These are phyloP conservation scores for Schoenoplectus tabernaemontani DNA, from an alignment of 202 grass and related monocot species.

Conservation along the genomic window DNA sequence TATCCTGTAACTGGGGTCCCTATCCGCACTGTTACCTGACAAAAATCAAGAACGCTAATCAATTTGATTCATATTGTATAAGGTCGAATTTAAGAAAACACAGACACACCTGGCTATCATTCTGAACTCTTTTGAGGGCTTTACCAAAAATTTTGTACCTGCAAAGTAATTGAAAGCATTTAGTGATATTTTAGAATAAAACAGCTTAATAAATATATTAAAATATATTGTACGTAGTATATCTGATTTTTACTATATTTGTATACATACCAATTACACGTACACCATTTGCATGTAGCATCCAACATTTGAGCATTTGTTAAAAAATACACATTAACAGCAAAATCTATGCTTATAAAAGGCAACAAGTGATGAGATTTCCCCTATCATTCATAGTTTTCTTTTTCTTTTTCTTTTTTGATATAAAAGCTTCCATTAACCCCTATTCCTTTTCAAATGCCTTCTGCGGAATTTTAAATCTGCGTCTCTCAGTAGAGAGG, in stretches of 20 bases:
- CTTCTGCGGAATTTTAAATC: too few relatives aligned
- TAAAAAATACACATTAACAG: neutral
- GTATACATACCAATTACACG: neutral
- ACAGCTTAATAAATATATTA: neutral
- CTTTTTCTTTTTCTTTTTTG: too few relatives aligned
- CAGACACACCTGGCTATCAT: constrained; percentile 55
- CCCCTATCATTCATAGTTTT: neutral
- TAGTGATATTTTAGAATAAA: neutral
- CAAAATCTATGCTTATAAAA: neutral
- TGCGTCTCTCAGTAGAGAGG: too few relatives aligned
- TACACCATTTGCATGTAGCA: neutral
- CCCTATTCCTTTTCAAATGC: too few relatives aligned
- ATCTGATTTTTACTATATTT: neutral
- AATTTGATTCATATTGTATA: constrained; percentile 13
- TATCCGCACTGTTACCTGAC: constrained; percentile 66
- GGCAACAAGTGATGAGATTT: neutral
- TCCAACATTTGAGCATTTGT: neutral
- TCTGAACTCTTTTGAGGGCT: constrained; percentile 80
- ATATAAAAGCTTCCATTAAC: too few relatives aligned
- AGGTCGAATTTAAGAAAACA: neutral
- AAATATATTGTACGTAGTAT: neutral
- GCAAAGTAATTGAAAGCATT: constrained; percentile 17
- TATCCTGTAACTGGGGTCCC: constrained; percentile 92
- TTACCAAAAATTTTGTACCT: constrained; percentile 96
- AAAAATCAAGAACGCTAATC: constrained; percentile 18